Conservation (phyloP, 352 stramenopile species). For the Phytophthora constricta region DNA sequence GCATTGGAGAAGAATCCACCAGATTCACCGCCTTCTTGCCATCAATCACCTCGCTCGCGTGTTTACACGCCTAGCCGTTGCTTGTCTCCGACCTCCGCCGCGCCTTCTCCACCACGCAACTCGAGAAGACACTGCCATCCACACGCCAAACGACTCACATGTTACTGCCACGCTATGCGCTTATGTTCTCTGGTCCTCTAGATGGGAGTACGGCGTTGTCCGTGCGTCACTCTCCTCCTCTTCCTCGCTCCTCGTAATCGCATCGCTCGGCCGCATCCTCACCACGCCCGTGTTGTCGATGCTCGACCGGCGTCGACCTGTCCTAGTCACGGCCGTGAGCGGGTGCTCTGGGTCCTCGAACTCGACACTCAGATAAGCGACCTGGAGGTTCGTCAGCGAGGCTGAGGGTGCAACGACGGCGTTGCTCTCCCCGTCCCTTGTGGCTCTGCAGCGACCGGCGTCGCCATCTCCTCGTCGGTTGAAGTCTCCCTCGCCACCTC, state of each 20-base stretch:
- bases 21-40: too few relatives aligned
- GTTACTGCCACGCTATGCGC: too few relatives aligned
- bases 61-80: too few relatives aligned
- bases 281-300: conserved; percentile 35
- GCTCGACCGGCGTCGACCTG: conserved; percentile 29
- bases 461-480: conserved; percentile 2
- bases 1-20: too few relatives aligned
- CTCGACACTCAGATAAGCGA: conserved; percentile 33
- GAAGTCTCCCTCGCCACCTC: not conserved
- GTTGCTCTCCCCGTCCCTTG: not conserved
- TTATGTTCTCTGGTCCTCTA: conserved; percentile 24
- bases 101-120: too few relatives aligned
- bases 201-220: conserved; percentile 23
- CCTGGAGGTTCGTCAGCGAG: conserved; percentile 24
- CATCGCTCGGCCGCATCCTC: conserved; percentile 19
- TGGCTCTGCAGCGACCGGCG: not conserved
- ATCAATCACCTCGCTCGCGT: too few relatives aligned
- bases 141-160: too few relatives aligned
- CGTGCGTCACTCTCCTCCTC: conserved; percentile 22
- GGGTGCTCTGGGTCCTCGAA: conserved; percentile 41
- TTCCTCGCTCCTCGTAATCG: conserved; percentile 7
- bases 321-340: conserved; percentile 35
- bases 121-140: too few relatives aligned
- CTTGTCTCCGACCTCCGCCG: too few relatives aligned
- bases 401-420: not conserved